Percentiles rank a stretch among this genome's conserved stretches.
phyloP scores from a whole-genome alignment of 1,284 basidiomycete genomes.

The Cutaneotrichosporon dermatis region DNA sequence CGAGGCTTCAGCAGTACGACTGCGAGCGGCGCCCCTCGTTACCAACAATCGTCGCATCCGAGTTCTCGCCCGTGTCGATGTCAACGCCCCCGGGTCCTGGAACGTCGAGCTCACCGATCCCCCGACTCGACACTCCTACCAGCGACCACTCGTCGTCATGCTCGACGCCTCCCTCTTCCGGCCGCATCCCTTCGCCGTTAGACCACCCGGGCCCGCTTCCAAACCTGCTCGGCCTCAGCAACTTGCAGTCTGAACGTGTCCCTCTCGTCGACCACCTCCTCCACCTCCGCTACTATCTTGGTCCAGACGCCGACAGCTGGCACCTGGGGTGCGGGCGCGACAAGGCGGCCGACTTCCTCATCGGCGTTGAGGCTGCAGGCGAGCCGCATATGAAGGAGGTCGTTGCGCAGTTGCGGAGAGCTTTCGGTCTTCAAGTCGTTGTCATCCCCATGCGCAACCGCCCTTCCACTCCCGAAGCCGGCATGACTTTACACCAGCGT shows the following conservation, averaged over 20 bases:
- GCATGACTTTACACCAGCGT: conserved; percentile 12
- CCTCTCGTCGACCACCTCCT: conserved; percentile 28
- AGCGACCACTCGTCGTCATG: conserved; percentile 2
- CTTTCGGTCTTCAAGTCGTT: conserved; percentile 1
- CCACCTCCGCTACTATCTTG: conserved; percentile 26
- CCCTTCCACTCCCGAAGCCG: neutral
- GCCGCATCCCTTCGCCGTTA: neutral
- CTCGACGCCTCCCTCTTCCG: neutral
- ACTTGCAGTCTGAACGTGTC: conserved; percentile 8
- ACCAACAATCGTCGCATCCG: conserved; percentile 13
- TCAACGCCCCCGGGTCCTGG: neutral
- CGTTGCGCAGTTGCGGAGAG: neutral
- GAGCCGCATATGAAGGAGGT: neutral
- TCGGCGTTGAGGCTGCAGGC: neutral
- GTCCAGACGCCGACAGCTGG: conserved; percentile 28
- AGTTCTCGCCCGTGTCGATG: neutral
- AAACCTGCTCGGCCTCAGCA: conserved; percentile 8
- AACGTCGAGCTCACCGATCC: neutral
- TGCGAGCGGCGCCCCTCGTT: conserved; percentile 31
- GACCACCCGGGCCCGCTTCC: neutral
- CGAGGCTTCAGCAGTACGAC: conserved; percentile 14
- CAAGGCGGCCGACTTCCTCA: conserved; percentile 16
- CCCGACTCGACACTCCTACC: neutral
- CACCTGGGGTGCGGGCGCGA: conserved; percentile 29
- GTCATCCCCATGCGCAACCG: neutral